Conservation (phyloP, 306 rosid species). For the Cucurbita pepo region DNA sequence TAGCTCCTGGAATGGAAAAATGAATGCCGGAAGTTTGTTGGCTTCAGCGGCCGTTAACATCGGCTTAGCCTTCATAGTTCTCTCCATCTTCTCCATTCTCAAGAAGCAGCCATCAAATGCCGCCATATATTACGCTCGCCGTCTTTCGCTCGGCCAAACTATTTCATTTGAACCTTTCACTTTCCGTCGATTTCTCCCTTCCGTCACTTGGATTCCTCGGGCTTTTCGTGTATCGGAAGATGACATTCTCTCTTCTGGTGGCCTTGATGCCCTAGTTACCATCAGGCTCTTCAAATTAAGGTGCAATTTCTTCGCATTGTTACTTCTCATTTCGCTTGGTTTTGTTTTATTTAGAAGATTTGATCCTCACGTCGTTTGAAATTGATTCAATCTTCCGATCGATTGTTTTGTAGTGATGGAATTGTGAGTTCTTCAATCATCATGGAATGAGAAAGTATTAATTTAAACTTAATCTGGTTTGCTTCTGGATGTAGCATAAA, state of each 20-base stretch:
- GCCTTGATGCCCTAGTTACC: slow-evolving; percentile 71
- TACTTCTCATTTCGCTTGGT: neutral
- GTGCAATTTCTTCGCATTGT: slow-evolving; percentile 12
- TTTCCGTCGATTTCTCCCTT: slow-evolving; percentile 41
- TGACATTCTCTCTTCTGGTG: slow-evolving; percentile 37
- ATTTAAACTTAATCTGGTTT: neutral
- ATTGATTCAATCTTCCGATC: neutral
- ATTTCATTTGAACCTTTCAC: slow-evolving; percentile 9
- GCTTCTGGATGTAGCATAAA: slow-evolving; percentile 38
- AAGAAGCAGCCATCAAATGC: slow-evolving; percentile 64
- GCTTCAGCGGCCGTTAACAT: slow-evolving; percentile 82
- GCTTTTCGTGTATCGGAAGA: slow-evolving; percentile 44
- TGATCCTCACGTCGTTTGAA: neutral
- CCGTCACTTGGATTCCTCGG: slow-evolving; percentile 49
- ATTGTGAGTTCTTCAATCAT: neutral
- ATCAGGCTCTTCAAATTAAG: slow-evolving; percentile 75
- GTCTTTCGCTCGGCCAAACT: slow-evolving; percentile 25
- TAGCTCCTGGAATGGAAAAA: slow-evolving; percentile 1
- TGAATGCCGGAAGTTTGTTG: slow-evolving; percentile 51
- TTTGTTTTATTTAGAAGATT: neutral
- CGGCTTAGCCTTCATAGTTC: slow-evolving; percentile 48
- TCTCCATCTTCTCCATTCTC: slow-evolving; percentile 63
- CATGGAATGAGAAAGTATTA: neutral
- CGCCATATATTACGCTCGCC: slow-evolving; percentile 55
- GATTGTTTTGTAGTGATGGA: neutral